Evolutionary conservation across 352 stramenopile genomes (phyloP), one percentile per base, ranked within the genome.

Genomic region (Globisporangium alternatum): DNA sequence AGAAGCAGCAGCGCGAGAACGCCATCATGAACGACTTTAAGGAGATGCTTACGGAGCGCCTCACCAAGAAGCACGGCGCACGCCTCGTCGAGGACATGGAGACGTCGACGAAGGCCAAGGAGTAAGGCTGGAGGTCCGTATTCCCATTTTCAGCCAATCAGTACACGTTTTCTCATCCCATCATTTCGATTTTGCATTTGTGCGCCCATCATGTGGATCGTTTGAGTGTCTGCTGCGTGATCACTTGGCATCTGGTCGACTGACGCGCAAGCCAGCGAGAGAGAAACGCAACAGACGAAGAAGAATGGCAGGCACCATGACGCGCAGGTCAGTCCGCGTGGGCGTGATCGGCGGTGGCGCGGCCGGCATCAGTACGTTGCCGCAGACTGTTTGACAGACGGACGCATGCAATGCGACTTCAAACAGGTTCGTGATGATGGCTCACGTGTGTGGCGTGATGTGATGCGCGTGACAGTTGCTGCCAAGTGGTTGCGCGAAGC

Each of bases 1-100:
- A 99, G 77, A 98, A 99, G 74, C 95, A 99, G 74, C 96, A 99
- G 81, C 97, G 98, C 64, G 97, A 99, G 71, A 97, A 97, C 66
- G 83, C 90, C n/a, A 86, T 99, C 65, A 91, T 99, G 90, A 92
- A 95, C 76, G 95, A 99, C 75, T 99, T 99, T 74, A 89, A 97
- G 65, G 83, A 95, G 48, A 98, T 97, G 87, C 77, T 98, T 60
- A 93, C 83, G 25, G 83, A 91, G 51, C 72, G 87, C 1, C 77
- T 95, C 21, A 96, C 87, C 47, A 94, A 96, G 76, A 96, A 96
- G 64, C 87, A 96, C 72, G 87, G 87, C 56, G 77, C 87, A 66
- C 79, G 86, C 4, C 81, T 96, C 56, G 84, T 96, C 37, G 85
- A 96, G 66, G 86, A 94, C 67, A 92, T 92, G 83, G 83, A 91